These are phyloP conservation scores for Solanum chiquidenum DNA, from an alignment of 257 asterid species.

Conservation along the genomic window DNA sequence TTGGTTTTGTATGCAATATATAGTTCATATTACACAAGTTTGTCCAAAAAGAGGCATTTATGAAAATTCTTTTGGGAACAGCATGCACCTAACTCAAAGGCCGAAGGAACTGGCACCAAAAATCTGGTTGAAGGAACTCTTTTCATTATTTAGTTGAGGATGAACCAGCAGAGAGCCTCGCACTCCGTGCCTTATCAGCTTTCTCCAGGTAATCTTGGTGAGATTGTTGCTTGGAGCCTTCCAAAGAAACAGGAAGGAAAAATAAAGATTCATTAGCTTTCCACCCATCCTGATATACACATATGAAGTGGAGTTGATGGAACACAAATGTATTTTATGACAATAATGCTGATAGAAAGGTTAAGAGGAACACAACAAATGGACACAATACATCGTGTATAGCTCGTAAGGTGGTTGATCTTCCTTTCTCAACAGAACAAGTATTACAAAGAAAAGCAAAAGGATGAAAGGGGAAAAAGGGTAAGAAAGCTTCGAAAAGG, in stretches of 20 bases:
- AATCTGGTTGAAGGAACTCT: background rate
- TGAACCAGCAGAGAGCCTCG: slow-evolving; percentile 53
- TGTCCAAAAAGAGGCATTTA: background rate
- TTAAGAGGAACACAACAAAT: background rate
- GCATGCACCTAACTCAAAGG: background rate
- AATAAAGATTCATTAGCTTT: background rate
- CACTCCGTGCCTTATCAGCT: slow-evolving; percentile 72
- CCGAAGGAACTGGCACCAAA: background rate
- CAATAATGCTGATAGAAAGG: background rate
- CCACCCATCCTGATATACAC: background rate
- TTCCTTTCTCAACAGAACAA: background rate
- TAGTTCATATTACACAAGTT: background rate
- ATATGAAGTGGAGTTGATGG: background rate
- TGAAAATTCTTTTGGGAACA: background rate
- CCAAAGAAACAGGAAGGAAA: background rate
- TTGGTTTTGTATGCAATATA: background rate
- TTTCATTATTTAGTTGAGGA: slow-evolving; percentile 12
- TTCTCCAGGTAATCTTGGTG: slow-evolving; percentile 88
- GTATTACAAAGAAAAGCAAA: background rate
- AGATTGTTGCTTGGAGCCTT: slow-evolving; percentile 70
- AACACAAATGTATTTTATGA: background rate
- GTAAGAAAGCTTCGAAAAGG: background rate
- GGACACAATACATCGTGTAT: background rate
- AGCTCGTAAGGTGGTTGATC: background rate
- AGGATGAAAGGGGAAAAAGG: background rate